Base-by-base conservation (phyloP, 495 filamentous ascomycete species). In the Podospora bellae-mahoneyi region DNA sequence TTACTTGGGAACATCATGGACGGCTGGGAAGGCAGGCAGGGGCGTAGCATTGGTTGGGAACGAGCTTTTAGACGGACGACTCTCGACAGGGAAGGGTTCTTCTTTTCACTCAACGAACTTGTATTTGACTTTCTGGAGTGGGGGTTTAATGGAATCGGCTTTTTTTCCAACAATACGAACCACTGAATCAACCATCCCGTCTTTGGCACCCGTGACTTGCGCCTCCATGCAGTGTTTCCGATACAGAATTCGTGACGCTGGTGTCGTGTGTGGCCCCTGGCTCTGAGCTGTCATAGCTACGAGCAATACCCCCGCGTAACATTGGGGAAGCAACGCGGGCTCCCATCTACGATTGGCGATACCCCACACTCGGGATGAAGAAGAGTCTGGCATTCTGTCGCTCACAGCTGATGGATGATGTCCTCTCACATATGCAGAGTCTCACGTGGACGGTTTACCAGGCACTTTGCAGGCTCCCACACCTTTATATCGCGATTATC, bases 1-100 rank as follows among this genome's bases (percentile, higher is more conserved):
- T 74, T 72, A 48, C 13, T n/a, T 62, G 72, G 62, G 30, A 63
- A 76, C 72, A 71, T 72, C 71, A 70, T 53, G n/a, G 64, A 62
- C 39, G 66, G 30, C 62, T 64, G 60, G n/a, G 64, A 62, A 39
- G 66, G 30, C 62, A 60, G 63, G 64, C 34, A 23, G 23, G 23
- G 23, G 58, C 53, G 65, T 60, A 64, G 60, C 58, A 62, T 56
- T 55, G 16, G 13, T 48, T 48, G 39, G 39, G 39, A 48, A 10
- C 39, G 73, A 69, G 69, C 74, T 74, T 32, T 0, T 57, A 68
- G 61, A 63, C 15, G 66, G 48, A 59, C n/a, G 48, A 66, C 18
- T 63, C 59, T 27, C 63, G 15, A 64, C 62, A 60, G 26, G 39
- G 39, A 48, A 48, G 56, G 44, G 5, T 56, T 26, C 60, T 66